Conservation (phyloP, 2,329 filamentous ascomycete genomes). For the Penicillium fuscoglaucum region DNA sequence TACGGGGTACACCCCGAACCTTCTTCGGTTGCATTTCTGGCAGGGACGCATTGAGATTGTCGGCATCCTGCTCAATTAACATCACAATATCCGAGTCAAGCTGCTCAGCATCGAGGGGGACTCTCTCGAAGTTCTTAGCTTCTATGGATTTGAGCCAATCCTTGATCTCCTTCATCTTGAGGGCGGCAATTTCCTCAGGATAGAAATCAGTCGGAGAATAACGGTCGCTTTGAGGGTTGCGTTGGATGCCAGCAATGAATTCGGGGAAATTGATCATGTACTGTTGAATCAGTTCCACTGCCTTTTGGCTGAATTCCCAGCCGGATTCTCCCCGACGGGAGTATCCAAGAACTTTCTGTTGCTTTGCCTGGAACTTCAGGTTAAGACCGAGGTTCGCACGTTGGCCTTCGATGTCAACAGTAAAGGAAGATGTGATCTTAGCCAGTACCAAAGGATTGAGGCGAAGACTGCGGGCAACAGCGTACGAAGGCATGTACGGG, state of each 20-base stretch:
- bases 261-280: constrained; percentile 96
- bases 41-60: constrained; percentile 58
- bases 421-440: constrained; percentile 94
- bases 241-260: constrained; percentile 86
- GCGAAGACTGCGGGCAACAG: constrained; percentile 78
- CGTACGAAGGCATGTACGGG: constrained; percentile 81
- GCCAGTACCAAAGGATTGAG: constrained; percentile 86
- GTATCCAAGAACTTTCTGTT: constrained; percentile 93
- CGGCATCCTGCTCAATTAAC: constrained; percentile 73
- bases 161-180: constrained; percentile 88
- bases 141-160: constrained; percentile 91
- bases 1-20: constrained; percentile 78
- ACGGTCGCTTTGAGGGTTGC: constrained; percentile 81
- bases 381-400: constrained; percentile 91
- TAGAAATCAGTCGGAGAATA: constrained; percentile 86
- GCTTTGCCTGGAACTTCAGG: constrained; percentile 93
- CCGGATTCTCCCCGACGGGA: constrained; percentile 81
- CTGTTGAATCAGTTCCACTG: constrained; percentile 74
- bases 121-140: constrained; percentile 87
- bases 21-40: constrained; percentile 63
- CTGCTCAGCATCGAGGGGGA: constrained; percentile 95
- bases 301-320: constrained; percentile 92
- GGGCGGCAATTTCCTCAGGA: constrained; percentile 67
- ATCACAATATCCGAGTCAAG: constrained; percentile 88
- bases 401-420: constrained; percentile 75